Conservation (phyloP, 768 basidiomycete genomes). For the Sarcomyxa edulis region DNA sequence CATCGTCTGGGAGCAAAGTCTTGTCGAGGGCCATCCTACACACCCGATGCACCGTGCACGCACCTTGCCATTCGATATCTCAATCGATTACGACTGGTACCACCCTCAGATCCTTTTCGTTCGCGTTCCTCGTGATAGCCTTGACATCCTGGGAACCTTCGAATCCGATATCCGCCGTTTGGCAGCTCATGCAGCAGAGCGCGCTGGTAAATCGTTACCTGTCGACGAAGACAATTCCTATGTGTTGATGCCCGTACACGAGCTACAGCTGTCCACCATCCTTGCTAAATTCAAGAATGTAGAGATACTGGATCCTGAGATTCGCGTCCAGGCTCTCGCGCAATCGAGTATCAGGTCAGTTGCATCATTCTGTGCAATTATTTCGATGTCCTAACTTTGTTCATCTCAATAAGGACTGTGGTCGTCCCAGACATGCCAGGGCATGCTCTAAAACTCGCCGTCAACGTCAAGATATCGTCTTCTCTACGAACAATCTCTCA, state of each 20-base stretch:
- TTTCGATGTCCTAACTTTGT: constrained; percentile 4
- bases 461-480: constrained; percentile 56
- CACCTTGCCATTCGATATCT: constrained; percentile 26
- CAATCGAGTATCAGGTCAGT: constrained; percentile 52
- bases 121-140: constrained; percentile 28
- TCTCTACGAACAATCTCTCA: constrained; percentile 55
- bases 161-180: constrained; percentile 27
- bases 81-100: constrained; percentile 50
- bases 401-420: constrained; percentile 33
- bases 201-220: constrained; percentile 20
- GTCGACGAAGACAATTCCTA: constrained; percentile 19
- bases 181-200: constrained; percentile 24
- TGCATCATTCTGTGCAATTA: background rate
- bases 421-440: constrained; percentile 38
- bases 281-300: constrained; percentile 35
- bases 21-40: constrained; percentile 55
- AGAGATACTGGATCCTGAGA: constrained; percentile 33
- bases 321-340: constrained; percentile 35
- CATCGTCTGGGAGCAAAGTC: constrained; percentile 55
- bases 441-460: constrained; percentile 44
- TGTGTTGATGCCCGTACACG: constrained; percentile 48
- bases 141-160: constrained; percentile 40
- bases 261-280: constrained; percentile 45
- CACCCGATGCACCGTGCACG: constrained; percentile 62
- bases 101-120: constrained; percentile 46